These are phyloP conservation scores for Geotrichum siamense DNA, from an alignment of 1,139 yeast genomes.

Conservation along the genomic window DNA sequence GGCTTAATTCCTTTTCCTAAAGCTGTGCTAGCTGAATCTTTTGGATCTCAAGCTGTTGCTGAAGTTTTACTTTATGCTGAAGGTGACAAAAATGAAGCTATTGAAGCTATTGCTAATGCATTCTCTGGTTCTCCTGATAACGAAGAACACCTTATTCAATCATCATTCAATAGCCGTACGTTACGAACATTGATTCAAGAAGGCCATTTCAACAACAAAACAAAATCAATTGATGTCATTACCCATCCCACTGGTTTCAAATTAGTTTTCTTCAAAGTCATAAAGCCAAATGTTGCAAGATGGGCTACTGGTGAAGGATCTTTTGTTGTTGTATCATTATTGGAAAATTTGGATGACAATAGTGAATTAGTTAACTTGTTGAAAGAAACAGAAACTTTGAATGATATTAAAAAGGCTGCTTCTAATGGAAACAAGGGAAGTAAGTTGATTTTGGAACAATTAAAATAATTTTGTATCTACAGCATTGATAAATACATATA, in stretches of 20 bases:
- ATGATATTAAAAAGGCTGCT: slow-evolving; percentile 39
- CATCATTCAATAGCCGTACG: slow-evolving; percentile 70
- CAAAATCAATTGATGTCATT: slow-evolving; percentile 43
- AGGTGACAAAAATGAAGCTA: slow-evolving; percentile 45
- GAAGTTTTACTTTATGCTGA: slow-evolving; percentile 62
- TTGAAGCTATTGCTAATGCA: slow-evolving; percentile 50
- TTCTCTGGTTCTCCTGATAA: slow-evolving; percentile 43
- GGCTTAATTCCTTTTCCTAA: slow-evolving; percentile 44
- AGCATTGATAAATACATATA: no score
- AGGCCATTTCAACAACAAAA: slow-evolving; percentile 66
- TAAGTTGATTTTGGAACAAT: slow-evolving; percentile 48
- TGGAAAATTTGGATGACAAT: slow-evolving; percentile 35
- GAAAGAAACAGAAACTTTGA: slow-evolving; percentile 34
- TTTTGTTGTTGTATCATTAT: slow-evolving; percentile 58
- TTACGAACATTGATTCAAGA: slow-evolving; percentile 68
- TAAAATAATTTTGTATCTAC: no score
- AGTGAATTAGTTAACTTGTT: slow-evolving; percentile 46
- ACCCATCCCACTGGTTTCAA: slow-evolving; percentile 46
- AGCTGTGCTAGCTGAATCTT: slow-evolving; percentile 54
- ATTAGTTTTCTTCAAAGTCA: slow-evolving; percentile 43
- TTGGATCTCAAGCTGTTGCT: slow-evolving; percentile 76
- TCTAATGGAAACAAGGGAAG: slow-evolving; percentile 73
- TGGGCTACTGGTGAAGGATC: slow-evolving; percentile 79
- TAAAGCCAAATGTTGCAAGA: slow-evolving; percentile 32
- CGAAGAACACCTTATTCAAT: slow-evolving; percentile 52